phyloP scores from a whole-genome alignment of 2,329 filamentous ascomycete species.

The Claviceps pusilla region DNA sequence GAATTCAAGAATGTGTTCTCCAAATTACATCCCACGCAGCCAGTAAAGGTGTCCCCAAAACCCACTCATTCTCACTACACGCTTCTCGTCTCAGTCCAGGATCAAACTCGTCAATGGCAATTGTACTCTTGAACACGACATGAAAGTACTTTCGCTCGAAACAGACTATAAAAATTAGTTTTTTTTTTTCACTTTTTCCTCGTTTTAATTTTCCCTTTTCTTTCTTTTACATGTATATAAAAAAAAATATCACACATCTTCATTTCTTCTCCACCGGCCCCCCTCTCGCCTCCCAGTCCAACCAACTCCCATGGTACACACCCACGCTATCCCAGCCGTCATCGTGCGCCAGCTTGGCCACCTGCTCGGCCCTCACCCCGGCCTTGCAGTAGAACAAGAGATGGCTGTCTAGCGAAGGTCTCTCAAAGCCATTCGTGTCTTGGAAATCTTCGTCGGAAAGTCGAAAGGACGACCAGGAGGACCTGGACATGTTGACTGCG shows the following conservation, averaged over 20 bases:
- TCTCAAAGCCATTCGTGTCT: conserved; percentile 63
- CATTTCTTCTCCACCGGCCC: conserved; percentile 34
- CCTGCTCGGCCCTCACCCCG: conserved; percentile 66
- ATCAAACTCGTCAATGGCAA: not conserved
- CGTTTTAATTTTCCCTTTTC: too few species aligned
- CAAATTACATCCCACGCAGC: too few species aligned
- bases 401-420: conserved; percentile 39
- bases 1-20: not conserved
- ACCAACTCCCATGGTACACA: conserved; percentile 62
- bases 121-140: too few species aligned
- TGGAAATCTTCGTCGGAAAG: conserved; percentile 65
- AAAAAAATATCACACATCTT: not conserved
- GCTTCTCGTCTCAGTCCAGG: not conserved
- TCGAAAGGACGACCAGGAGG: conserved; percentile 51
- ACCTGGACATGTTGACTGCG: conserved; percentile 70
- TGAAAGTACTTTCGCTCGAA: too few species aligned
- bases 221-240: too few species aligned
- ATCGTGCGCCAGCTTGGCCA: conserved; percentile 60
- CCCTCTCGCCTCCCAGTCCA: conserved; percentile 66
- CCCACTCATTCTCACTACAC: too few species aligned
- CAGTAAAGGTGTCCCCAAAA: too few species aligned
- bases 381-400: conserved; percentile 89
- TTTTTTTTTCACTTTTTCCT: not conserved
- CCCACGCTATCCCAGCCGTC: conserved; percentile 59
- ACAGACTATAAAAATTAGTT: too few species aligned